phyloP scores from a whole-genome alignment of 352 stramenopile species.

The Elongisporangium prolatum region DNA sequence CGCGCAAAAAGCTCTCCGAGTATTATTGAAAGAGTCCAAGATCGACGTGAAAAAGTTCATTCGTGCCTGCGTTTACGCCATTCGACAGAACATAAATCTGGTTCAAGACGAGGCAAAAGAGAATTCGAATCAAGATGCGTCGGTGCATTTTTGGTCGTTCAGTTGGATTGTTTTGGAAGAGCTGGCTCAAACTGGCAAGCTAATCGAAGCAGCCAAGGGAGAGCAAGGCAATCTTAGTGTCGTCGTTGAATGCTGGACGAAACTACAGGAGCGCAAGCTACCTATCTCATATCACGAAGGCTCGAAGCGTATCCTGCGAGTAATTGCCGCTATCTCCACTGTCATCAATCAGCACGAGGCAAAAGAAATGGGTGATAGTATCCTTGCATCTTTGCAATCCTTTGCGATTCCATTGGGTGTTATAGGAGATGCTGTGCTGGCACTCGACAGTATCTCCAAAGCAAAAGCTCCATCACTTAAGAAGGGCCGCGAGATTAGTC shows the following conservation, averaged over 20 bases:
- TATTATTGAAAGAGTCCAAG: conserved; percentile 64
- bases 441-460: conserved; percentile 77
- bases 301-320: conserved; percentile 77
- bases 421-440: conserved; percentile 67
- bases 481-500: conserved; percentile 54
- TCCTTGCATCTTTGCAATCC: conserved; percentile 62
- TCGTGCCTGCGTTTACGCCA: conserved; percentile 53
- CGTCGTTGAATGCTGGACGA: conserved; percentile 81
- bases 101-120: conserved; percentile 18
- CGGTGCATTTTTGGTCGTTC: conserved; percentile 64
- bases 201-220: conserved; percentile 46
- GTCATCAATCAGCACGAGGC: conserved; percentile 71
- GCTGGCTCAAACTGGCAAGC: conserved; percentile 48
- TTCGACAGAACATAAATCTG: conserved; percentile 49
- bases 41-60: conserved; percentile 51
- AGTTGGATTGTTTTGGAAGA: conserved; percentile 85
- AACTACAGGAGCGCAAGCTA: conserved; percentile 61
- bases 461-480: conserved; percentile 48
- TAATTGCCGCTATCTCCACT: conserved; percentile 69
- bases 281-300: conserved; percentile 66
- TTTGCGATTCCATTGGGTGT: conserved; percentile 80
- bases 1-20: conserved; percentile 62
- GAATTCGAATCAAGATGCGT: conserved; percentile 13
- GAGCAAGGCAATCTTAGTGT: conserved; percentile 61
- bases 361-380: conserved; percentile 68